Percentiles rank a stretch among this genome's conserved stretches.
phyloP scores from a whole-genome alignment of 495 filamentous ascomycete genomes.

The Neurospora tetrasperma region DNA sequence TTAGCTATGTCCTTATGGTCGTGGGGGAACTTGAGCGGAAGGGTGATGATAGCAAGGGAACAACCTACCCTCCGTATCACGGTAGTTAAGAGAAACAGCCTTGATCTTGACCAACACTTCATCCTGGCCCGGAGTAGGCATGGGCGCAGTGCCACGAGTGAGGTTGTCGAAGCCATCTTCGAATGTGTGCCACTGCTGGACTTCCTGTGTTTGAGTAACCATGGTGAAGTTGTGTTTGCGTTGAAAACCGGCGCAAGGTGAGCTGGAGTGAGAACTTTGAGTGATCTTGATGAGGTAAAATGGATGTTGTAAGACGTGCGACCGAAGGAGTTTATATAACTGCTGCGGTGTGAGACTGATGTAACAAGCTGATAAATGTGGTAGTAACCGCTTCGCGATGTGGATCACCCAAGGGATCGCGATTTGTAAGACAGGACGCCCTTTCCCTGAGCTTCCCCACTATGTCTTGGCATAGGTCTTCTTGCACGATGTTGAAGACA shows the following conservation, averaged over 20 bases:
- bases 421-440: neutral
- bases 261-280: too few species aligned
- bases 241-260: too few species aligned
- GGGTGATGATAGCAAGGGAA: neutral
- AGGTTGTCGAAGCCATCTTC: slow-evolving; percentile 41
- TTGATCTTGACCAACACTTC: slow-evolving; percentile 50
- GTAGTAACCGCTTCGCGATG: neutral
- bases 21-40: neutral
- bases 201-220: neutral
- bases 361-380: neutral
- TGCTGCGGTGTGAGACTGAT: neutral
- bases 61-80: slow-evolving; percentile 38
- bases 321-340: too few species aligned
- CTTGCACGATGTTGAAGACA: neutral
- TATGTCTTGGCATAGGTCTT: neutral
- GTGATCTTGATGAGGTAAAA: too few species aligned
- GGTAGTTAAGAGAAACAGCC: slow-evolving; percentile 48
- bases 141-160: slow-evolving; percentile 27
- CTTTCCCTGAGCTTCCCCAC: neutral
- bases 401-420: neutral
- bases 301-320: too few species aligned
- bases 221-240: neutral
- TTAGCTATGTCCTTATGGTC: neutral
- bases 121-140: slow-evolving; percentile 29
- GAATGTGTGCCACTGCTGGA: neutral